phyloP scores from a whole-genome alignment of 2,329 filamentous ascomycete genomes.

The Aspergillus hortae region DNA sequence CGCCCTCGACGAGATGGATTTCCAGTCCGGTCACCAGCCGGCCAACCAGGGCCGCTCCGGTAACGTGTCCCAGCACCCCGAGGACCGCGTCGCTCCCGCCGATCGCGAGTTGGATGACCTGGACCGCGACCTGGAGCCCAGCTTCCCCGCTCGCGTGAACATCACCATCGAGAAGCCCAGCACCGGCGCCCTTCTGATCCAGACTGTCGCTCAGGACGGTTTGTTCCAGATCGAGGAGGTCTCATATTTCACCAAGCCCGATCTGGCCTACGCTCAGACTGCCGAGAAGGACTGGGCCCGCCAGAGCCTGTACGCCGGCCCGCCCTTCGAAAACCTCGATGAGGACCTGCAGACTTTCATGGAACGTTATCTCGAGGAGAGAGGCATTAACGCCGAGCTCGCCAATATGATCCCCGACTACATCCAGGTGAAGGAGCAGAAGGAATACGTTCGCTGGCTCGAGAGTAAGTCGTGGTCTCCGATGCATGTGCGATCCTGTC shows the following conservation, averaged over 20 bases:
- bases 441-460: constrained; percentile 91
- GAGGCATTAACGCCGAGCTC: constrained; percentile 81
- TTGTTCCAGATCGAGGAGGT: constrained; percentile 85
- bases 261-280: constrained; percentile 70
- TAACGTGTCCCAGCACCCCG: constrained; percentile 49
- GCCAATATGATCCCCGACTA: constrained; percentile 93
- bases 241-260: constrained; percentile 76
- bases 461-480: constrained; percentile 49
- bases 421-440: constrained; percentile 97
- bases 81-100: constrained; percentile 55
- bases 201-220: constrained; percentile 82
- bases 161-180: constrained; percentile 84
- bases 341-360: constrained; percentile 91
- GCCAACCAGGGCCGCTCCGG: constrained; percentile 53
- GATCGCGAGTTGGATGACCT: constrained; percentile 58
- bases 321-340: constrained; percentile 89
- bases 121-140: constrained; percentile 48
- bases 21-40: constrained; percentile 49
- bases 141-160: constrained; percentile 77
- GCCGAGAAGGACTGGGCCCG: constrained; percentile 75
- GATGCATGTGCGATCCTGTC: neutral
- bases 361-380: constrained; percentile 91
- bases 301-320: constrained; percentile 79
- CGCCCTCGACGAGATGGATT: constrained; percentile 57
- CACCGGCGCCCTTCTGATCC: constrained; percentile 81